Evolutionary conservation across 306 rosid species (phyloP).

Genomic region (Rosa multiflora): DNA sequence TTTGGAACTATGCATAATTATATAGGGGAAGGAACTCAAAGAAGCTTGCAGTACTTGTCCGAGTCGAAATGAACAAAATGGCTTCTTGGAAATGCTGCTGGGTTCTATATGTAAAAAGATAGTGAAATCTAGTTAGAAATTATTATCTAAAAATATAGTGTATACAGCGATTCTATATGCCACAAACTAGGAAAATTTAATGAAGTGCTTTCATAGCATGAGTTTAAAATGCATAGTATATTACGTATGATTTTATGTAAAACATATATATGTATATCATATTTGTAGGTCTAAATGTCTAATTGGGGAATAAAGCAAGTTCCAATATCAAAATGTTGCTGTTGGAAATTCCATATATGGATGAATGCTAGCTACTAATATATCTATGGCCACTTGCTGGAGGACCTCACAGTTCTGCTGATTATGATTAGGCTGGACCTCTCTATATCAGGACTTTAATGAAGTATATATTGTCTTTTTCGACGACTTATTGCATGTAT

Average conservation of each 20-base stretch:
- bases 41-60: slow-evolving; percentile 5
- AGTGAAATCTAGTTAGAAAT: background rate
- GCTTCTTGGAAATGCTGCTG: background rate
- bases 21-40: background rate
- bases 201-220: background rate
- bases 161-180: background rate
- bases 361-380: background rate
- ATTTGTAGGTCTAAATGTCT: background rate
- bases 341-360: background rate
- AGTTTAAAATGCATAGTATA: background rate
- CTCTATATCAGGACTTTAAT: background rate
- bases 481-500: background rate
- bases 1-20: background rate
- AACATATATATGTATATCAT: background rate
- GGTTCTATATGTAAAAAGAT: background rate
- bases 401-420: background rate
- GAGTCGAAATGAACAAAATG: slow-evolving; percentile 21
- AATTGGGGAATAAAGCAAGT: background rate
- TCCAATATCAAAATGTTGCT: background rate
- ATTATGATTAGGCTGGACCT: background rate
- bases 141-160: background rate
- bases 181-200: background rate
- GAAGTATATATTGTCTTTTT: background rate
- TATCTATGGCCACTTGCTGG: background rate
- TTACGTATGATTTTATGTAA: background rate